Evolutionary conservation across 441 rosid genomes (phyloP).

Genomic region (Arabidopsis lyrata): DNA sequence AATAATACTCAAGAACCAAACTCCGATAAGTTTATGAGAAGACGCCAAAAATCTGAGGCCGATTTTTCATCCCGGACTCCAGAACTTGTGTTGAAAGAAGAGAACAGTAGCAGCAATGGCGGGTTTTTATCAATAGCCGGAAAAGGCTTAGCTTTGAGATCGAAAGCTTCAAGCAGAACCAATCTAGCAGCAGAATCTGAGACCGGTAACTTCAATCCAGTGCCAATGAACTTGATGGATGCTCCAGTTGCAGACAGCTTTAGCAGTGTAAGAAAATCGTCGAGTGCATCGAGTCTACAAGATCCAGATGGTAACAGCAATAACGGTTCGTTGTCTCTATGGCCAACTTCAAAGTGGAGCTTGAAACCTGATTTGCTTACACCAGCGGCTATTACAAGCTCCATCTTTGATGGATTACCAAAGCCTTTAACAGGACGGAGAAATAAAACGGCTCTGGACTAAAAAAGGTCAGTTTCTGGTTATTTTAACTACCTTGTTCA

Average conservation of each 20-base stretch:
- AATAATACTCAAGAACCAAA: conserved; percentile 46
- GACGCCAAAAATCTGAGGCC: conserved; percentile 71
- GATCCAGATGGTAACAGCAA: conserved; percentile 52
- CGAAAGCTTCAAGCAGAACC: conserved; percentile 54
- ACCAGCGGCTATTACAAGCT: conserved; percentile 57
- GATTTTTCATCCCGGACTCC: conserved; percentile 52
- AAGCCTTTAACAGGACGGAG: conserved; percentile 62
- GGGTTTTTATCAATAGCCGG: conserved; percentile 55
- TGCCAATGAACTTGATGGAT: conserved; percentile 49
- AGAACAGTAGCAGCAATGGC: conserved; percentile 43
- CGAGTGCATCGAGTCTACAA: conserved; percentile 68
- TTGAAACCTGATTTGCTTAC: conserved; percentile 65
- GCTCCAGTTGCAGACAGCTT: conserved; percentile 44
- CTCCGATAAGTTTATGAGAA: conserved; percentile 53
- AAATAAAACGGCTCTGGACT: conserved; percentile 67
- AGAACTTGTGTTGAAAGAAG: conserved; percentile 60
- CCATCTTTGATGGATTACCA: conserved; percentile 75
- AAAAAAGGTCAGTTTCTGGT: conserved; percentile 41
- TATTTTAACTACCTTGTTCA: conserved; percentile 34
- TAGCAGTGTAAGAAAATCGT: conserved; percentile 62
- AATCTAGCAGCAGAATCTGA: conserved; percentile 49
- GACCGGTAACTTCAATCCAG: conserved; percentile 36
- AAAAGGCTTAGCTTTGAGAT: conserved; percentile 63
- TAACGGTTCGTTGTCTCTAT: conserved; percentile 48
- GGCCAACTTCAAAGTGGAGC: conserved; percentile 61